Base-by-base conservation (phyloP, 768 basidiomycete species). In the Pleurotus citrinopileatus region DNA sequence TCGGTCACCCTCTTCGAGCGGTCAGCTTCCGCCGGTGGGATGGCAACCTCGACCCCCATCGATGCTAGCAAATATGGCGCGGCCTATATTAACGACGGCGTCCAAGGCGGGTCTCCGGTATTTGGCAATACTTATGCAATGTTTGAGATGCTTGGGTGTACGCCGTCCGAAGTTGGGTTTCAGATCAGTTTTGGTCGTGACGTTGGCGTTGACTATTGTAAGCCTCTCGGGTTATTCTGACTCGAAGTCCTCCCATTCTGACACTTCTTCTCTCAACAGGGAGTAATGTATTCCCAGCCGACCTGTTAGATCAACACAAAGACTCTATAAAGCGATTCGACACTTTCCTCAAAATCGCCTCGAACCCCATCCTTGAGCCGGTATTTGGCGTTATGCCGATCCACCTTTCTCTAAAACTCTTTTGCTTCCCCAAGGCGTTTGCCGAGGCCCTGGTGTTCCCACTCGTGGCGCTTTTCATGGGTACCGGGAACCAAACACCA, bases 401-500 rank as follows among this genome's bases (percentile, higher is more conserved):
- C 27, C 65, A 59, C 26, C 47, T 60, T 1, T 67, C 69, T 63
- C 57, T 66, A 22, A 65, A 59, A 23, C 60, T 69, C 46, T 68
- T 68, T 29, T 55, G 64, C 12, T 68, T 70, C 59, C 65, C 67
- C 7, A 69, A 68, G 60, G 64, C 62, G 47, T 70, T 67, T 47
- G 66, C 66, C 20, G 65, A 70, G 29, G 60, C 61, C 20, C 63
- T 70, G 28, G 64, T 70, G 8, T 67, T 64, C 53, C 67, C 68
- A 9, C 62, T 67, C 10, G 63, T 65, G 25, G 67, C 66, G 13
- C 58, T 68, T 42, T 70, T 70, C 54, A 67, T 70, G 54, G 68
- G 67, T 25, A 67, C 68, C 26, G 67, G 68, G 12, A 70, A 70
- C 20, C 68, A 70, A 38, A 70, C 67, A 3, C 67, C 68, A 28